Base-by-base conservation (phyloP, 1,284 basidiomycete species). In the Rhizopogon parksii region DNA sequence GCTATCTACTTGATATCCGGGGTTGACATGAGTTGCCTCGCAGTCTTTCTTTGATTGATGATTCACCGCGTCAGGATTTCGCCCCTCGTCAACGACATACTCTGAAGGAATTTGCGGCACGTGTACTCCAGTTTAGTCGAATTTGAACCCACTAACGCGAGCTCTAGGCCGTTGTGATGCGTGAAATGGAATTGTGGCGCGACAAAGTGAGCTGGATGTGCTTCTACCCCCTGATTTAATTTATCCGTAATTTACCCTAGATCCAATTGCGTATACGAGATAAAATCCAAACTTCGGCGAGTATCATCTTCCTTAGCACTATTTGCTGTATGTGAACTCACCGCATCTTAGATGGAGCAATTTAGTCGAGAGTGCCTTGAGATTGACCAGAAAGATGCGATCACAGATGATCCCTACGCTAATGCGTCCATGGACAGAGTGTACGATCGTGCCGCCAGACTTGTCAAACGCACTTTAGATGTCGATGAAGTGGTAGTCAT, bases 351-450 rank as follows among this genome's bases (percentile, higher is more conserved):
- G 77, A 96, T 96, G 90, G 94, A 96, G 67, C 82, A 90, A 58
- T 97, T 97, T 64, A 95, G 91, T 46, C 83, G 94, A 45, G 92
- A 97, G 68, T 95, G 93, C 61, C 77, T 97, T 37, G 94, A 96
- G 66, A 89, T 95, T 59, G 92, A 96, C 63, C 82, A 77, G 50
- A 78, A 84, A 53, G 67, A 71, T 7, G 61, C 59, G 30, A 54
- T 54, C 47, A 61, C 49, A 17, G 17, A 53, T 46, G 57, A 69
- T 47, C 55, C 57, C 52, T 64, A 64, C 21, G 68, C 70, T 47
- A 59, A 73, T 6, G 69, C 74, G 7, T 84, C 85, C 11, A 94
- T 95, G 88, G 88, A 92, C 59, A 81, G 80, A 54, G 85, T 97
- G 4, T 96, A 95, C 61, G 80, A 87, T 50, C 82, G 85, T 14